These are phyloP conservation scores for Incumbomyces delicatus DNA, from an alignment of 2,329 filamentous ascomycete genomes.

Conservation along the genomic window DNA sequence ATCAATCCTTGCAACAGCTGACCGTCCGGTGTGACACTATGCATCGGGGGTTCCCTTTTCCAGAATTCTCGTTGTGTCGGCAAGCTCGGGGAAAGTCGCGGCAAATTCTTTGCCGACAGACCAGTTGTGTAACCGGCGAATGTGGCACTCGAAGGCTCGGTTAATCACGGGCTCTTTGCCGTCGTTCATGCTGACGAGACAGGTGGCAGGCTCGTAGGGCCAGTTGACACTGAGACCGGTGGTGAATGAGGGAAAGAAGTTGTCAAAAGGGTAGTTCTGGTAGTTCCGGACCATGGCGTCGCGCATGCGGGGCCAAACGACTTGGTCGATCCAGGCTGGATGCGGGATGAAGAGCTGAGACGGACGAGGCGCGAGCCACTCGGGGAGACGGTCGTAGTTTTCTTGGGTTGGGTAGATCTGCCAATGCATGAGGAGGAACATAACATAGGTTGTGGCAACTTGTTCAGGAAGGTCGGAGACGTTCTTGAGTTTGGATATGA, in stretches of 20 bases:
- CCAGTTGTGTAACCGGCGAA: constrained; percentile 71
- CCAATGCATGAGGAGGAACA: constrained; percentile 84
- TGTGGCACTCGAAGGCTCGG: constrained; percentile 73
- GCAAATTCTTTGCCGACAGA: constrained; percentile 62
- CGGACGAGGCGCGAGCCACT: constrained; percentile 58
- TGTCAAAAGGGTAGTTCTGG: constrained; percentile 57
- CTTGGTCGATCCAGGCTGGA: constrained; percentile 71
- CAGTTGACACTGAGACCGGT: constrained; percentile 69
- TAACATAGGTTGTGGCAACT: constrained; percentile 70
- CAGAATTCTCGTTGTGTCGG: constrained; percentile 30
- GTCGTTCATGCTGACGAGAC: constrained; percentile 46
- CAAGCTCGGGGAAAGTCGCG: constrained; percentile 51
- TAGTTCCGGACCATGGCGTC: constrained; percentile 51
- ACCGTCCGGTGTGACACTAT: not conserved
- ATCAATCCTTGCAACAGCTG: constrained; percentile 5
- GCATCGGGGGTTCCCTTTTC: not conserved
- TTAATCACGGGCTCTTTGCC: constrained; percentile 66
- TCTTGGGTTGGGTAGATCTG: constrained; percentile 68
- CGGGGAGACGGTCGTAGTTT: constrained; percentile 68
- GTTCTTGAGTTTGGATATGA: constrained; percentile 72
- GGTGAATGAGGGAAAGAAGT: constrained; percentile 77
- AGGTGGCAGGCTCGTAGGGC: constrained; percentile 67
- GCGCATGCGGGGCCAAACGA: constrained; percentile 71
- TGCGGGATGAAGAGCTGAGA: constrained; percentile 60
- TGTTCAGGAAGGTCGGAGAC: constrained; percentile 70